These are phyloP conservation scores for Lentinula novae-zelandiae DNA, from an alignment of 1,284 basidiomycete genomes.

Conservation along the genomic window DNA sequence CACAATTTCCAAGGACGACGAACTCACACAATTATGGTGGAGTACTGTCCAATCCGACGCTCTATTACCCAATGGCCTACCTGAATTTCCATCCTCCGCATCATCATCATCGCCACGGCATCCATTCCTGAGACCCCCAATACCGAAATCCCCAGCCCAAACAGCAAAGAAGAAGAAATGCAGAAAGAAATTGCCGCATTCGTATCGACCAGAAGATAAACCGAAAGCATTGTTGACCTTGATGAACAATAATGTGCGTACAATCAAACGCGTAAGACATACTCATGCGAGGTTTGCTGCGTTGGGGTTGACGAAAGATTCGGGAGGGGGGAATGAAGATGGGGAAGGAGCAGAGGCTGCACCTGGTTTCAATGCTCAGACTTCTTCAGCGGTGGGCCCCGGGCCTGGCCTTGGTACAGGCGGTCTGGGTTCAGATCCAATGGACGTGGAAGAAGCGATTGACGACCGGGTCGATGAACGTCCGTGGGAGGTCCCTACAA, in stretches of 20 bases:
- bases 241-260: conserved; percentile 74
- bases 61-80: conserved; percentile 63
- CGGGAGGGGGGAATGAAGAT: conserved; percentile 13
- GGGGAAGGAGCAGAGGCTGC: conserved; percentile 16
- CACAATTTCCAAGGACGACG: conserved; percentile 31
- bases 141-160: conserved; percentile 30
- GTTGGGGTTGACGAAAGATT: conserved; percentile 27
- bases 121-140: conserved; percentile 14
- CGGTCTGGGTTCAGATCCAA: conserved; percentile 7
- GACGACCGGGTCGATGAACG: conserved; percentile 17
- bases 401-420: conserved; percentile 11
- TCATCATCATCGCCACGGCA: conserved; percentile 23
- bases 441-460: conserved; percentile 13
- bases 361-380: background rate
- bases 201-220: conserved; percentile 7
- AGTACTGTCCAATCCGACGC: conserved; percentile 57
- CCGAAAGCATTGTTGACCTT: conserved; percentile 52
- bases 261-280: conserved; percentile 63
- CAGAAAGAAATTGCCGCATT: conserved; percentile 28
- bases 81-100: conserved; percentile 46
- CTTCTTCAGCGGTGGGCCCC: background rate
- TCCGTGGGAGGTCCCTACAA: conserved; percentile 13
- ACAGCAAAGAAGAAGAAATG: conserved; percentile 22
- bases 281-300: conserved; percentile 68
- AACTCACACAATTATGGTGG: conserved; percentile 70